These are phyloP conservation scores for Durotheca rogersii DNA, from an alignment of 495 filamentous ascomycete species.

Conservation along the genomic window DNA sequence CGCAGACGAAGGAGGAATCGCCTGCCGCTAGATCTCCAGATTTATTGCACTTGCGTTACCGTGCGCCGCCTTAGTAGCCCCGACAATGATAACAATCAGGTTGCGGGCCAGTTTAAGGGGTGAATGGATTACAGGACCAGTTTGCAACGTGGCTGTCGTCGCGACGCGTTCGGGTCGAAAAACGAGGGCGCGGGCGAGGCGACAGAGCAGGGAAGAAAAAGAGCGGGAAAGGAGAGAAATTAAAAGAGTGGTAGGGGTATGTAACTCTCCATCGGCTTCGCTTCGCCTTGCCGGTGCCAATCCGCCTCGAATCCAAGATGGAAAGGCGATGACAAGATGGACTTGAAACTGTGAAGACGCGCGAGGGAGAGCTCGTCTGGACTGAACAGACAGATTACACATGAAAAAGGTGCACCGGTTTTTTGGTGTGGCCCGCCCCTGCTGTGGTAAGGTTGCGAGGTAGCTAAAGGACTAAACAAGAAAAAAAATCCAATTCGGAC, in stretches of 20 bases:
- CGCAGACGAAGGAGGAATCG: constrained; percentile 56
- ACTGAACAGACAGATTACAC: neutral
- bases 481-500: constrained; percentile 29
- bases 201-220: constrained; percentile 15
- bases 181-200: constrained; percentile 16
- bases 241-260: constrained; percentile 39
- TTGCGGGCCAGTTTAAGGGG: constrained; percentile 30
- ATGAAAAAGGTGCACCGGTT: no score
- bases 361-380: constrained; percentile 27
- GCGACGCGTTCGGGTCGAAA: constrained; percentile 43
- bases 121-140: constrained; percentile 15
- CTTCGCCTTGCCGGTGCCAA: constrained; percentile 2
- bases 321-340: constrained; percentile 12
- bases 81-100: constrained; percentile 18
- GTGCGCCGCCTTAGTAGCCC: constrained; percentile 23
- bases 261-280: constrained; percentile 33
- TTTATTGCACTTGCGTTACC: constrained; percentile 31
- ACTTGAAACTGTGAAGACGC: constrained; percentile 17
- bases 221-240: constrained; percentile 22
- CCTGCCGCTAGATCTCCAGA: constrained; percentile 54
- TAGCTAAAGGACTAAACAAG: no score
- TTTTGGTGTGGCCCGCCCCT: no score
- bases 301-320: constrained; percentile 21
- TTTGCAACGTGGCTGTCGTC: constrained; percentile 26
- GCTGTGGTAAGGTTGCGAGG: no score